Evolutionary conservation across 1,139 yeast species (phyloP), one percentile per base, ranked within the genome.

Genomic region (Protomyces gravidus): DNA sequence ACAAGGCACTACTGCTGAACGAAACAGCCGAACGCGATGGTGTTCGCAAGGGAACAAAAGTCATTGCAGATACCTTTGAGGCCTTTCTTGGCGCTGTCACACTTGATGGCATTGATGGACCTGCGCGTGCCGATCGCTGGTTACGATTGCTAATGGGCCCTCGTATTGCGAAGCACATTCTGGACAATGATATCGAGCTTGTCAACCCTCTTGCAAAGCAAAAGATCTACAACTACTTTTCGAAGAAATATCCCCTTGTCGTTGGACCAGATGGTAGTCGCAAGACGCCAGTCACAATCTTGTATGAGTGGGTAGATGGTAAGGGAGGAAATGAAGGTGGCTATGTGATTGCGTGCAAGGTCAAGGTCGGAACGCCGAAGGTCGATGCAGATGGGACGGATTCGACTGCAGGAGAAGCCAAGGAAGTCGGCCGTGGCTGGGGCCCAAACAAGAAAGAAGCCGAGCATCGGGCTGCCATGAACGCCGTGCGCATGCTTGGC

Each of bases 61-160:
- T 83, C 2, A 76, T 77, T 67, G 90, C 95, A 0, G 95, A 87
- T 73, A 79, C 86, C 0, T 87, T 90, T 70, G 97, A 90, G 72
- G 96, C 97, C 0, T 90, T 89, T 68, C 78, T 90, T 42, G 97
- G 96, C 3, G 97, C 94, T 0, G 72, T 90, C 45, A 81, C 83
- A 9, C 76, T 83, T 46, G 95, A 87, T 65, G 69, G 73, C 49
- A 73, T 78, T 39, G 73, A 73, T 26, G 81, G 86, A 3, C 57
- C 50, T 25, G 17, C 21, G 13, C 26, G 50, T 5, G 67, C 63
- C 4, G 66, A 78, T 61, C 69, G 74, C 6, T 89, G 96, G 95
- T 70, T 89, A 17, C 69, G 72, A 4, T 71, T 75, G 55, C 73
- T 89, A 32, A 78, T 83, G 53, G 75, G 73, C 45, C 85, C 85